Evolutionary conservation across 2,329 filamentous ascomycete species (phyloP).

Genomic region (Ophiostoma pallidulum): DNA sequence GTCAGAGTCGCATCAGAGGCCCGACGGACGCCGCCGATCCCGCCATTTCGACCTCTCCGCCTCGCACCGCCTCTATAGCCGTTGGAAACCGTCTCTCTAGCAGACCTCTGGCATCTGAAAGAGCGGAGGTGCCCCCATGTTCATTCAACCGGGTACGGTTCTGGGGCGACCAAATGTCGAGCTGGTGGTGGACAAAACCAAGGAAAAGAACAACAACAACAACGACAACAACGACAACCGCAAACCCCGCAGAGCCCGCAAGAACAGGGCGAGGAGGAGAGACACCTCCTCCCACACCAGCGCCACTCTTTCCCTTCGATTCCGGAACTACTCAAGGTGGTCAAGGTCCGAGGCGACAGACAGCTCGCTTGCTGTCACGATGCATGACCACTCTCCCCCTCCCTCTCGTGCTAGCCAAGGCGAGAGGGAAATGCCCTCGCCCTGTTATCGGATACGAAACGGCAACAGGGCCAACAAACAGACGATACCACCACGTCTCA

Average conservation of each 20-base stretch:
- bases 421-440: too few relatives aligned
- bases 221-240: too few relatives aligned
- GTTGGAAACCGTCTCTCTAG: slow-evolving; percentile 1
- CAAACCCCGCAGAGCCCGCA: too few relatives aligned
- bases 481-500: too few relatives aligned
- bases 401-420: too few relatives aligned
- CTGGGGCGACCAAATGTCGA: background rate
- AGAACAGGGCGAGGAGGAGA: background rate
- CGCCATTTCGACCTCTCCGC: slow-evolving; percentile 8
- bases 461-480: too few relatives aligned
- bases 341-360: too few relatives aligned
- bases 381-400: background rate
- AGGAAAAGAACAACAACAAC: too few relatives aligned
- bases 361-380: too few relatives aligned
- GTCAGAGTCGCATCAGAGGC: slow-evolving; percentile 9
- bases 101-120: background rate
- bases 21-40: slow-evolving; percentile 6
- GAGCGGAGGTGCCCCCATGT: slow-evolving; percentile 4
- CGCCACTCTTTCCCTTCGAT: background rate
- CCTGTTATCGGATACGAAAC: too few relatives aligned
- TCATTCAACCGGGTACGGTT: background rate
- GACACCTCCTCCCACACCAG: slow-evolving; percentile 4
- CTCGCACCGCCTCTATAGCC: slow-evolving; percentile 1
- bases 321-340: too few relatives aligned
- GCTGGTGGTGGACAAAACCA: background rate